These are phyloP conservation scores for Russula dissimulans DNA, from an alignment of 768 basidiomycete genomes.

Conservation along the genomic window DNA sequence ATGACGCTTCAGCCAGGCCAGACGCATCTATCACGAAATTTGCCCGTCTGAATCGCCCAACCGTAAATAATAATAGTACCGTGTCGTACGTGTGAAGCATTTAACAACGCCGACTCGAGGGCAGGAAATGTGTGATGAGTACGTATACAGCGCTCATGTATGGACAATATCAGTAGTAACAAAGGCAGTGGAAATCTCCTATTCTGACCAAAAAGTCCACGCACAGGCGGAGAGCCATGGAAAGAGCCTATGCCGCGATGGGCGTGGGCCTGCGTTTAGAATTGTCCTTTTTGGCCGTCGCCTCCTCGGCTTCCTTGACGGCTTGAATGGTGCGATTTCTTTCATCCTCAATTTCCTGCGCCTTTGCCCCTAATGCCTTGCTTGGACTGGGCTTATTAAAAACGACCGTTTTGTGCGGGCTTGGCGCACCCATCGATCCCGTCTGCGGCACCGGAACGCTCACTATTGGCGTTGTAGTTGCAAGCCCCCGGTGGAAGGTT, in stretches of 20 bases:
- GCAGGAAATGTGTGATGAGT: conserved; percentile 29
- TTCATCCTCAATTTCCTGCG: conserved; percentile 61
- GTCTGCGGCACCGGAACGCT: conserved; percentile 53
- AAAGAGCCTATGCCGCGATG: conserved; percentile 23
- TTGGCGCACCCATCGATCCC: conserved; percentile 54
- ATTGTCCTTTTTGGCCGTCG: conserved; percentile 52
- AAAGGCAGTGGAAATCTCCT: neutral
- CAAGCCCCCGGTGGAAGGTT: conserved; percentile 71
- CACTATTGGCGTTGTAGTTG: conserved; percentile 49
- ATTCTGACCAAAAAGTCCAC: neutral
- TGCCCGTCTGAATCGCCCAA: neutral
- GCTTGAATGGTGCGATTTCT: conserved; percentile 55
- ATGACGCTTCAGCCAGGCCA: no score
- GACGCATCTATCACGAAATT: conserved; percentile 8
- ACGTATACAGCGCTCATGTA: conserved; percentile 49
- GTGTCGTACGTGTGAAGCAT: neutral
- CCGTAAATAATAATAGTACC: neutral
- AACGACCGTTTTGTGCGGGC: conserved; percentile 59
- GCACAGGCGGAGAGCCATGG: neutral
- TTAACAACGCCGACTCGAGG: neutral
- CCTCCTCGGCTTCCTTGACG: conserved; percentile 53
- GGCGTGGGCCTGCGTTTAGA: conserved; percentile 32
- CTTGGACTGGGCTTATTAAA: conserved; percentile 45
- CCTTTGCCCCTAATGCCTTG: conserved; percentile 36
- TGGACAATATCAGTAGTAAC: conserved; percentile 1